phyloP scores from a whole-genome alignment of 2,329 filamentous ascomycete species.

The Taxawa tesnikishii region DNA sequence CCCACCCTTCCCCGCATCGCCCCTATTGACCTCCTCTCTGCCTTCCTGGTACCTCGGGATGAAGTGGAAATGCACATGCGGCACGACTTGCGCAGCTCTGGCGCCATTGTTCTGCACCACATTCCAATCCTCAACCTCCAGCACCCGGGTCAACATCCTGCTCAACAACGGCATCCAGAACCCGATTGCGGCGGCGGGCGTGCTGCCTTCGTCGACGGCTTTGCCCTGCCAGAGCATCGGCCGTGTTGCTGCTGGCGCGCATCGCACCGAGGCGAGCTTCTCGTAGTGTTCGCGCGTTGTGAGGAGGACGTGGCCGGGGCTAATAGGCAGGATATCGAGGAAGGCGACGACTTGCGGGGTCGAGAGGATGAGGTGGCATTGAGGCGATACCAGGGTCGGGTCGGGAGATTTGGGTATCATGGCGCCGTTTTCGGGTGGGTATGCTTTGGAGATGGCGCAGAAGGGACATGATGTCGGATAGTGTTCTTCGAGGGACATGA shows the following conservation, averaged over 20 bases:
- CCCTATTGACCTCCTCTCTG: conserved; percentile 37
- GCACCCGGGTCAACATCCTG: conserved; percentile 54
- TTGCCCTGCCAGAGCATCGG: conserved; percentile 6
- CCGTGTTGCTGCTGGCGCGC: conserved; percentile 4
- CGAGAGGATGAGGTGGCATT: conserved; percentile 56
- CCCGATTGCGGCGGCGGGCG: conserved; percentile 19
- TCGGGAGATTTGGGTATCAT: conserved; percentile 19
- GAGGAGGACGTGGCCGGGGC: conserved; percentile 70
- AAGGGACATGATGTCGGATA: conserved; percentile 42
- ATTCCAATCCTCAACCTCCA: conserved; percentile 77
- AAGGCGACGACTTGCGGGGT: conserved; percentile 73
- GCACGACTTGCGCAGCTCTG: conserved; percentile 81
- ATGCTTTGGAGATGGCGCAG: conserved; percentile 43
- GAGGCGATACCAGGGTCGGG: conserved; percentile 19
- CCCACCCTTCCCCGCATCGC: too few relatives aligned
- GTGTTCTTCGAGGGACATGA: conserved; percentile 11
- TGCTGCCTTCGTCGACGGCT: conserved; percentile 2
- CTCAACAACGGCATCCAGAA: conserved; percentile 59
- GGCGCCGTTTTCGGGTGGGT: conserved; percentile 24
- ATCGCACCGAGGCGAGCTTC: conserved; percentile 58
- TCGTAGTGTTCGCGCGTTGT: conserved; percentile 65
- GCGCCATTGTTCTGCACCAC: conserved; percentile 91
- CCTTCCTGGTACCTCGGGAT: conserved; percentile 59
- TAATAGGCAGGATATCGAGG: conserved; percentile 84
- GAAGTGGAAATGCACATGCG: conserved; percentile 89